Conservation (phyloP, 1,139 yeast genomes). For the Lodderomyces margitis region DNA sequence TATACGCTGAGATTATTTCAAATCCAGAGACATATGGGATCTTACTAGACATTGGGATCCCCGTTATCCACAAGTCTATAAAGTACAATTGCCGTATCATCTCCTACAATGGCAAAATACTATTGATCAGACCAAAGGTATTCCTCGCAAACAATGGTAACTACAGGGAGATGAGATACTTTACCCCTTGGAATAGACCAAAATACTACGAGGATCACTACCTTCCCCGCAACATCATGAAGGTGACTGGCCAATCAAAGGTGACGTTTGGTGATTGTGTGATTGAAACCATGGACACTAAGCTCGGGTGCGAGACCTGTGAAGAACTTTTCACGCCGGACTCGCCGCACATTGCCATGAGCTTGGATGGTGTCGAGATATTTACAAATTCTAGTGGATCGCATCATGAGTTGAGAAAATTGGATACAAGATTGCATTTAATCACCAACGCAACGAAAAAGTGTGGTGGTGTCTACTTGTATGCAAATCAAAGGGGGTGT, state of each 20-base stretch:
- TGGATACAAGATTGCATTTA: slow-evolving; percentile 77
- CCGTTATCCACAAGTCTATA: slow-evolving; percentile 80
- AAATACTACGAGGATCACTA: slow-evolving; percentile 68
- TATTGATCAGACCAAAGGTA: slow-evolving; percentile 86
- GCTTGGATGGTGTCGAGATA: slow-evolving; percentile 94
- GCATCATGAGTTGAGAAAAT: slow-evolving; percentile 90
- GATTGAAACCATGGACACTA: slow-evolving; percentile 77
- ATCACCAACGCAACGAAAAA: slow-evolving; percentile 91
- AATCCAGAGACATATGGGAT: slow-evolving; percentile 71
- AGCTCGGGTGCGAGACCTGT: slow-evolving; percentile 94
- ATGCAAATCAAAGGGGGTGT: slow-evolving; percentile 95
- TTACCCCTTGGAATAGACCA: slow-evolving; percentile 89
- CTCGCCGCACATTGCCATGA: slow-evolving; percentile 89
- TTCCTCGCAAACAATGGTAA: slow-evolving; percentile 97
- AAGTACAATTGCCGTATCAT: slow-evolving; percentile 89
- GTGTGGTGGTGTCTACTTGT: slow-evolving; percentile 93
- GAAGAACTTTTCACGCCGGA: slow-evolving; percentile 96
- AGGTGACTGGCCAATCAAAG: slow-evolving; percentile 58
- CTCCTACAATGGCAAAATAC: slow-evolving; percentile 73
- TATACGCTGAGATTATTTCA: slow-evolving; percentile 72
- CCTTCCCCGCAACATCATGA: slow-evolving; percentile 67
- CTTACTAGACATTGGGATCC: slow-evolving; percentile 90
- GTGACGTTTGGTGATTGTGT: slow-evolving; percentile 92
- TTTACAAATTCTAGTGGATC: slow-evolving; percentile 94
- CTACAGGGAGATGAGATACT: slow-evolving; percentile 95